Evolutionary conservation across 1,284 basidiomycete species (phyloP).

Genomic region (Leccinum fallax): DNA sequence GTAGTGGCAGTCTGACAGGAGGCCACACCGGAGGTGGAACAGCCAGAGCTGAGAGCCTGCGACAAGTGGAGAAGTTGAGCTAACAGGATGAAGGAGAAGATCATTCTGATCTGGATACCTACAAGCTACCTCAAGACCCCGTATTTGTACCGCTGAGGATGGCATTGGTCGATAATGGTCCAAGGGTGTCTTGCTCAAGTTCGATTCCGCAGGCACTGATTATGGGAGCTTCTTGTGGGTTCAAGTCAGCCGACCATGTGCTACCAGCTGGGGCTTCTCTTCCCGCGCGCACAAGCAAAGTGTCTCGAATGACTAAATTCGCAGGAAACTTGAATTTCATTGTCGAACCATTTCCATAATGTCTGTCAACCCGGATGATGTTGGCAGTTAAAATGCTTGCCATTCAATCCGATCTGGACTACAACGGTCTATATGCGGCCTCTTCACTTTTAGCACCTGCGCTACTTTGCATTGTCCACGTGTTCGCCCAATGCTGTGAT

Average conservation of each 20-base stretch:
- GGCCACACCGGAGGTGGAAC: slow-evolving; percentile 41
- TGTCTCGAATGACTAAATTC: background rate
- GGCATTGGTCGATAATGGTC: background rate
- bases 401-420: slow-evolving; percentile 21
- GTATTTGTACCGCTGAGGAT: slow-evolving; percentile 19
- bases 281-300: background rate
- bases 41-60: slow-evolving; percentile 39
- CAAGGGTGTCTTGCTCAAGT: background rate
- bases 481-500: slow-evolving; percentile 27
- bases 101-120: slow-evolving; percentile 3
- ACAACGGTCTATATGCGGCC: slow-evolving; percentile 32
- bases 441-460: slow-evolving; percentile 20
- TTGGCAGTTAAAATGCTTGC: slow-evolving; percentile 12
- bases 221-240: background rate
- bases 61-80: slow-evolving; percentile 20
- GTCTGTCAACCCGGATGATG: slow-evolving; percentile 2
- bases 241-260: slow-evolving; percentile 1
- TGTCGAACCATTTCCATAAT: background rate
- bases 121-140: background rate
- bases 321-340: background rate
- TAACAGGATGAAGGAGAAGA: slow-evolving; percentile 19
- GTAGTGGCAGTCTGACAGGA: slow-evolving; percentile 48
- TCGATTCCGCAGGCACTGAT: background rate
- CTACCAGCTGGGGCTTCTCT: background rate
- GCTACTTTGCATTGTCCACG: slow-evolving; percentile 33